Conservation (phyloP, 2,329 filamentous ascomycete species). For the Ophiostoma novo-ulmi region DNA sequence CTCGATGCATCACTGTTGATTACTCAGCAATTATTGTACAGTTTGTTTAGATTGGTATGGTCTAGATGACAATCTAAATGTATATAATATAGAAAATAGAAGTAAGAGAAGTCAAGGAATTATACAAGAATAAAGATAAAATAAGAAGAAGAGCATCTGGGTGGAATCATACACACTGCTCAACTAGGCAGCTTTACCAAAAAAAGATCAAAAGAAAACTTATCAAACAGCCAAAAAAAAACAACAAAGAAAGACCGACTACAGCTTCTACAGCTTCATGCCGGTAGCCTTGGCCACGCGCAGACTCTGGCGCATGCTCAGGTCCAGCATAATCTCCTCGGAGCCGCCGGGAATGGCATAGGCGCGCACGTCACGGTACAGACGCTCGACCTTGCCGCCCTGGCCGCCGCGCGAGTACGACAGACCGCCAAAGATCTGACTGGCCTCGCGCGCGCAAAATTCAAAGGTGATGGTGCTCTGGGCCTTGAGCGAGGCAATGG, state of each 20-base stretch:
- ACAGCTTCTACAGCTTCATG: slow-evolving; percentile 73
- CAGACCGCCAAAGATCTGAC: slow-evolving; percentile 93
- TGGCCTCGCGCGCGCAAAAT: slow-evolving; percentile 93
- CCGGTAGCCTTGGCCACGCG: slow-evolving; percentile 82
- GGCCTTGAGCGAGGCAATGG: slow-evolving; percentile 90
- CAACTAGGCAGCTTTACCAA: slow-evolving; percentile 15
- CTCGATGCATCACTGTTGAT: not conserved
- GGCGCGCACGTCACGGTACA: slow-evolving; percentile 91
- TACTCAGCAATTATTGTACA: not conserved
- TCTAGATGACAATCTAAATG: not conserved
- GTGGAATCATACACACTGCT: slow-evolving; percentile 14
- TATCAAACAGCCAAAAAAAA: not conserved
- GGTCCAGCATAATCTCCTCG: slow-evolving; percentile 97
- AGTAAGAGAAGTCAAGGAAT: not conserved
- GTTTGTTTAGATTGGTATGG: not conserved
- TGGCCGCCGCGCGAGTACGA: slow-evolving; percentile 91
- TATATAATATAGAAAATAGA: not conserved
- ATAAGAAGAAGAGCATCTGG: not conserved
- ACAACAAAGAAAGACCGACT: not conserved
- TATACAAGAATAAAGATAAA: slow-evolving; percentile 11
- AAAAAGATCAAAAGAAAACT: not conserved
- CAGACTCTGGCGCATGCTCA: slow-evolving; percentile 79
- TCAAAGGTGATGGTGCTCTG: slow-evolving; percentile 93
- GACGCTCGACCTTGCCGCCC: slow-evolving; percentile 87
- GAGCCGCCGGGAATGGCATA: slow-evolving; percentile 94